Base-by-base conservation (phyloP, 495 filamentous ascomycete genomes). In the Trichoderma asperelloides region DNA sequence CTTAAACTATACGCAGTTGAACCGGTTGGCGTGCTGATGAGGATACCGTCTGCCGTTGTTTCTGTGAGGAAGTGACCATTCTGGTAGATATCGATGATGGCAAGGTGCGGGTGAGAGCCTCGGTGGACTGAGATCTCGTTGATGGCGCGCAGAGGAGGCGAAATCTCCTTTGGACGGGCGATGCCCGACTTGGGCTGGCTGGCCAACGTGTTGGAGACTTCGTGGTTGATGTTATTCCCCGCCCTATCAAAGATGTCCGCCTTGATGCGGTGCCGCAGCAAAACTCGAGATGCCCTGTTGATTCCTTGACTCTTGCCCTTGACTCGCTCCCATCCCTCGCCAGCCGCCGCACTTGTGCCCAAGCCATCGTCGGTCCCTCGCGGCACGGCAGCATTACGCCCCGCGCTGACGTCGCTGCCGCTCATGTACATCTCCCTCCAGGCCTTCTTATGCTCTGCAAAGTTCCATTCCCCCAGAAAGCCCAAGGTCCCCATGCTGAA, bases 401-500 rank as follows among this genome's bases (percentile, higher is more conserved):
- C 72, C 28, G 78, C 75, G 0, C 74, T 79, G 27, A 84, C 87
- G 21, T 80, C 81, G 55, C 91, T 87, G 11, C 93, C 93, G 68
- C 90, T 93, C 90, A 96, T 93, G 77, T 95, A 97, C 30, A 95
- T 90, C 74, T 97, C 92, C 30, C 92, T 83, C 78, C 95, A 96
- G 0, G 94, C 95, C 28, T 89, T 84, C 73, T 94, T 94, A 75
- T 93, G 90, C 70, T 98, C 93, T 13, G 81, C 80, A 75, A 97
- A 97, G 70, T 92, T 94, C 93, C 94, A 98, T 77, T 98, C 95
- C 41, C 94, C 93, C 21, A 98, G 80, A 69, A 98, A 98, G 0
- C 95, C 95, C 2, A 98, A 78, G 0, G 93, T 93, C 7, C 95
- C 95, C 93, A 98, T 97, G 74, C 91, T 94, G 77, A 98, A 98